Base-by-base conservation (phyloP, 1,139 yeast species). In the Debaryomyces robertsiae region DNA sequence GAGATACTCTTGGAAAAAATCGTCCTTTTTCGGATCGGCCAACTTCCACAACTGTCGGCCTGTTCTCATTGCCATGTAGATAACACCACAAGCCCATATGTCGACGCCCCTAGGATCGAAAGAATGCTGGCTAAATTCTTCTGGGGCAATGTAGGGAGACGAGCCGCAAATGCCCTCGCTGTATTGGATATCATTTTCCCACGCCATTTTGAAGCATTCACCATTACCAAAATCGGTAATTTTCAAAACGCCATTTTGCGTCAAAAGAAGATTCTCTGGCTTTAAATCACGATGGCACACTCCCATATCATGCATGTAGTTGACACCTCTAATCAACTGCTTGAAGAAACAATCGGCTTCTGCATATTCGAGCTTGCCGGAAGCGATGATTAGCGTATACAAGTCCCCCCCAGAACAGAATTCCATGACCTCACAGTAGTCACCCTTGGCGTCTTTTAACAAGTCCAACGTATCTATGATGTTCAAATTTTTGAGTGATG, bases 51-150 rank as follows among this genome's bases (percentile, higher is more conserved):
- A 66, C 55, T 91, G 96, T 42, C 96, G 75, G 1, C 98, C 98
- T 0, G 96, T 88, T 57, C 98, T 76, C 98, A 93, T 91, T 7
- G 96, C 97, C 97, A 93, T 90, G 63, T 91, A 93, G 34, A 93
- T 88, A 15, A 93, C 94, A 38, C 98, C 98, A 62, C 95, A 84
- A 0, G 98, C 86, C 98, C 98, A 93, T 35, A 93, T 81, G 62
- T 93, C 98, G 9, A 90, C 94, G 13, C 93, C 80, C 35, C 98
- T 69, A 2, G 98, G 94, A 60, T 93, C 98, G 61, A 88, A 93
- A 51, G 84, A 84, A 31, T 73, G 69, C 36, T 76, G 79, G 2
- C 77, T 75, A 59, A 83, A 93, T 60, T 90, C 97, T 63, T 93
- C 98, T 0, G 98, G 98, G 0, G 98, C 96, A 57, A 93, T 93